These are phyloP conservation scores for Colletotrichum sp. DNA, from an alignment of 2,329 filamentous ascomycete species.

Conservation along the genomic window DNA sequence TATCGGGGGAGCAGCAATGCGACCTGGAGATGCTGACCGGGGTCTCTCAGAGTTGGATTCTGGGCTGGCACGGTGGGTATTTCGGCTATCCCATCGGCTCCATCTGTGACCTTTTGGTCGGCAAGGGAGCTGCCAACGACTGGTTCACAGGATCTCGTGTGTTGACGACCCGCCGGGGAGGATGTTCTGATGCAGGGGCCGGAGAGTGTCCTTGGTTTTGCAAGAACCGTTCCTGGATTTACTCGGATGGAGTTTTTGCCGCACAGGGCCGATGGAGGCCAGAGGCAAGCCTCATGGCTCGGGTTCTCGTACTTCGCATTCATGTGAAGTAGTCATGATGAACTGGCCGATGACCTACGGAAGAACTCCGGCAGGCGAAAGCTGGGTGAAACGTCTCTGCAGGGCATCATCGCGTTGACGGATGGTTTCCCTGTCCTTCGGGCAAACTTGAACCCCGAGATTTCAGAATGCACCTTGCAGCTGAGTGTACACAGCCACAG, in stretches of 20 bases:
- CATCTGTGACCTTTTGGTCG: not conserved
- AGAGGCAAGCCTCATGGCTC: not conserved
- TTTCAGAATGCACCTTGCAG: not conserved
- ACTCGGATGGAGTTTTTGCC: not conserved
- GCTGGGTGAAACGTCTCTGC: not conserved
- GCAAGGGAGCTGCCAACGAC: not conserved
- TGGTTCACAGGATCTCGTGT: not conserved
- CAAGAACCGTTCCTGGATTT: not conserved
- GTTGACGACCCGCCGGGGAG: not conserved
- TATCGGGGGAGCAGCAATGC: not conserved
- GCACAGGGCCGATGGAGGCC: not conserved
- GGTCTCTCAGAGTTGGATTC: not conserved
- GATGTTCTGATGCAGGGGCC: not conserved
- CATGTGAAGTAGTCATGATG: not conserved
- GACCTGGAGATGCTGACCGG: not conserved
- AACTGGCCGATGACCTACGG: not conserved
- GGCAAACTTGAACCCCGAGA: not conserved
- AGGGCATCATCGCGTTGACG: not conserved
- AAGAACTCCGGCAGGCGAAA: not conserved
- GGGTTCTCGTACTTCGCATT: not conserved
- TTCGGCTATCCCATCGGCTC: not conserved
- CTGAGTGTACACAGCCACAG: not conserved
- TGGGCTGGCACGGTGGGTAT: not conserved
- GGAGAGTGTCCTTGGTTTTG: not conserved
- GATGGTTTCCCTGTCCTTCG: not conserved